Percentiles rank a stretch among this genome's conserved stretches.
Evolutionary conservation across 1,284 basidiomycete species (phyloP).

Genomic region (Puccinia coronata): DNA sequence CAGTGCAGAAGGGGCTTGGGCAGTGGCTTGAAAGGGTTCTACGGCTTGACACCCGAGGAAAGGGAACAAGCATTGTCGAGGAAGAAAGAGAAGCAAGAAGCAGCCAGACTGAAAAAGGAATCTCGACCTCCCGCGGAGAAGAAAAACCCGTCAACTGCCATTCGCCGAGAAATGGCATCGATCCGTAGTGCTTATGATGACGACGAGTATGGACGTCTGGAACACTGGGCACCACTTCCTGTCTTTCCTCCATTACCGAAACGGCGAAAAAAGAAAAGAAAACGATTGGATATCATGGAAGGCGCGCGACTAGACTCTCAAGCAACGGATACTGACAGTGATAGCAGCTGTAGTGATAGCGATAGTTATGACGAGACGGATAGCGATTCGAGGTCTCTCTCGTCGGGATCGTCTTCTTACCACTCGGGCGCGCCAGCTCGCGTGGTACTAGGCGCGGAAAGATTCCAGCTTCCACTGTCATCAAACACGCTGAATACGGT

Average conservation of each 20-base stretch:
- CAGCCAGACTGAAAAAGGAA: conserved; percentile 8
- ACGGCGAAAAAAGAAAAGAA: conserved; percentile 37
- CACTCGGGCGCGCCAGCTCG: conserved; percentile 6
- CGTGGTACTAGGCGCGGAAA: conserved; percentile 3
- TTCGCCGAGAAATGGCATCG: conserved; percentile 21
- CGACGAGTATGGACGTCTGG: conserved; percentile 32
- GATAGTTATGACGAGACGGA: conserved; percentile 26
- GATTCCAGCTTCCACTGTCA: conserved; percentile 27
- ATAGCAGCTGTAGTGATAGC: conserved; percentile 44
- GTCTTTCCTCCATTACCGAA: conserved; percentile 44
- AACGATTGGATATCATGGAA: conserved; percentile 31
- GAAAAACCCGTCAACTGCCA: conserved; percentile 1
- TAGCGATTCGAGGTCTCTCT: conserved; percentile 17
- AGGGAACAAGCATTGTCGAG: conserved; percentile 1
- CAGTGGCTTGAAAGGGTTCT: conserved; percentile 14
- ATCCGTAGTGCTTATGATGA: conserved; percentile 39
- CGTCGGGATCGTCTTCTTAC: conserved; percentile 18
- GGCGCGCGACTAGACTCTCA: conserved; percentile 31
- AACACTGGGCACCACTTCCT: conserved; percentile 43
- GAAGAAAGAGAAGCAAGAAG: conserved; percentile 18
- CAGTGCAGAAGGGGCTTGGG: conserved; percentile 25
- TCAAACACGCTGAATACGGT: conserved; percentile 16
- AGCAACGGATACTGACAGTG: conserved; percentile 37
- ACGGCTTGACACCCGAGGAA: conserved; percentile 19
- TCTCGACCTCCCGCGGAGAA: not conserved